Evolutionary conservation across 2,329 filamentous ascomycete species (phyloP), one percentile per base, ranked within the genome.

Genomic region (Coleophoma eucalyptorum): DNA sequence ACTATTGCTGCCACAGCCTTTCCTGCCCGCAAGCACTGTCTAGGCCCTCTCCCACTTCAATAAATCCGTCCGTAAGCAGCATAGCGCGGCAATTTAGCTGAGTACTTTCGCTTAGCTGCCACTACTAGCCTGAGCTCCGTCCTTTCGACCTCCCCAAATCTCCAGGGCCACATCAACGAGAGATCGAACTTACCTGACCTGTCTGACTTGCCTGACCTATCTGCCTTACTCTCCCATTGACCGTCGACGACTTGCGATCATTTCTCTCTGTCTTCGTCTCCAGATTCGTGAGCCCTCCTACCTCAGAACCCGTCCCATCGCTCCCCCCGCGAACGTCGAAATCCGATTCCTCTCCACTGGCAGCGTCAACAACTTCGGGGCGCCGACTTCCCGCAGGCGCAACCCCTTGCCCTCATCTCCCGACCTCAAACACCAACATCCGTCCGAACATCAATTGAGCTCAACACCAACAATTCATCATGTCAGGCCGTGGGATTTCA

Each of bases 381-480:
- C 57, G 55, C 58, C 55, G 52, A 56, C 54, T 51, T 60, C 56
- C 58, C 51, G 58, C 55, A 26, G 58, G 60, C 57, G 55, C 54
- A 60, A 50, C 41, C 41, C 48, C 46, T 43, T 43, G 35, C 33
- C 42, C 34, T 43, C 18, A n/a, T 18, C 35, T 10, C 16, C 31
- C 46, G 34, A 20, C 40, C 34, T 43, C 46, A 49, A 38, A 41
- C 50, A 37, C 37, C 48, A 53, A 35, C 38, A 37, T 26, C 26
- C 26, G 26, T 26, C 48, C 33, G 31, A 31, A 13, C 48, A 46
- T 50, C 33, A 45, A 50, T 45, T 44, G 42, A 45, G 33, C 33
- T 38, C 18, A 35, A 34, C 50, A 41, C 49, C 46, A 50, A 52
- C 51, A 52, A 48, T 51, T 42, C 54, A 57, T 50, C 50, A 66